phyloP scores from a whole-genome alignment of 2,329 filamentous ascomycete species.

The Paracoccidioides lutzii region DNA sequence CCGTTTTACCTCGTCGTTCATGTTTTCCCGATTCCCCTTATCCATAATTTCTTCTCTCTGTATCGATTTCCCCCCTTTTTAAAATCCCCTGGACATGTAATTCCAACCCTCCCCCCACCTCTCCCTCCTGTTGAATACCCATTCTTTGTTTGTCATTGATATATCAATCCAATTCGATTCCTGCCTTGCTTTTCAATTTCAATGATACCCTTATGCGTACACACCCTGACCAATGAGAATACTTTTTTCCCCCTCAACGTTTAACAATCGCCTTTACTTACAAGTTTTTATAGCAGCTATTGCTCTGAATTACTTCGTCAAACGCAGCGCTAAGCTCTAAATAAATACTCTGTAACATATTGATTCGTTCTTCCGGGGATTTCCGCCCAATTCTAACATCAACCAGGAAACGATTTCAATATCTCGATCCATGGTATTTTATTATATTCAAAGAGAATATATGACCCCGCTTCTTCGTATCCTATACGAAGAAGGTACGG shows the following conservation, averaged over 20 bases:
- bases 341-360: background rate
- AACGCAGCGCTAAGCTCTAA: conserved; percentile 25
- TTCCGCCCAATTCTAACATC: no score
- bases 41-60: background rate
- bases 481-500: no score
- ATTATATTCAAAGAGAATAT: no score
- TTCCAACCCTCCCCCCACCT: conserved; percentile 1
- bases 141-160: background rate
- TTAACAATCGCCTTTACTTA: background rate
- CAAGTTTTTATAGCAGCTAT: conserved; percentile 9
- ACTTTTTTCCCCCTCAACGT: background rate
- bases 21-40: background rate
- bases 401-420: no score
- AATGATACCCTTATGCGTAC: conserved; percentile 4
- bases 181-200: conserved; percentile 20
- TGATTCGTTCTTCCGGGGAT: no score
- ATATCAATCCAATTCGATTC: conserved; percentile 9
- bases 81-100: background rate
- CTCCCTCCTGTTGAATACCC: background rate
- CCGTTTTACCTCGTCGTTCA: background rate
- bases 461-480: no score
- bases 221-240: background rate
- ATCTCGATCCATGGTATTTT: no score
- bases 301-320: conserved; percentile 19
- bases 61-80: background rate